These are phyloP conservation scores for Alloteropsis angusta DNA, from an alignment of 202 grass and related monocot species.

Conservation along the genomic window DNA sequence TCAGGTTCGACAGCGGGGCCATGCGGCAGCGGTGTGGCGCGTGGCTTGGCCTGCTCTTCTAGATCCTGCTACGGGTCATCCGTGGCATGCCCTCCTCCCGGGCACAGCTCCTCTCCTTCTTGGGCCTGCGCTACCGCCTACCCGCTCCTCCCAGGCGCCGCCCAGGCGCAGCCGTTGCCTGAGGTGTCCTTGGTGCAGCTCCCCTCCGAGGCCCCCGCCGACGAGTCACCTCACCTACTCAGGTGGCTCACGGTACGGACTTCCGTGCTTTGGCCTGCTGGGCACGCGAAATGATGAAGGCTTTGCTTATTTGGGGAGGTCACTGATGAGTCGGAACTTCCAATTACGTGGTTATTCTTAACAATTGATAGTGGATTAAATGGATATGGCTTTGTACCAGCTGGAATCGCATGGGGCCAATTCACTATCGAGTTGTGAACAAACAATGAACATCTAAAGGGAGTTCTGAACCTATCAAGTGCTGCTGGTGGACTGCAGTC, in stretches of 20 bases:
- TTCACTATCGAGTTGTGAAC: conserved; percentile 26
- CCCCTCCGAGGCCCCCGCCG: conserved; percentile 27
- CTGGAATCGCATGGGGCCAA: background rate
- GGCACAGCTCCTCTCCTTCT: conserved; percentile 32
- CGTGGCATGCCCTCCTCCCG: conserved; percentile 37
- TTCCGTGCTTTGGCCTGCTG: background rate
- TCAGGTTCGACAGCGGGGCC: conserved; percentile 21
- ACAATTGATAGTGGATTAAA: background rate
- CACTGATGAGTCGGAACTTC: background rate
- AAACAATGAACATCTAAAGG: conserved; percentile 27
- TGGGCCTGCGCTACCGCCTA: conserved; percentile 26
- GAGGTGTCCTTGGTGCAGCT: conserved; percentile 55
- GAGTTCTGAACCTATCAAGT: conserved; percentile 31
- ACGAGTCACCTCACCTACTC: conserved; percentile 13
- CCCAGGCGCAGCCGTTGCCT: background rate
- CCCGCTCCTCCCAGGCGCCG: conserved; percentile 26
- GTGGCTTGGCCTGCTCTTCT: conserved; percentile 55
- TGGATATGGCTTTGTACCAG: background rate
- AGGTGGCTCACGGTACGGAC: conserved; percentile 50
- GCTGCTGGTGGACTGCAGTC: conserved; percentile 12
- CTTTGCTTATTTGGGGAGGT: background rate
- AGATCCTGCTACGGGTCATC: conserved; percentile 46
- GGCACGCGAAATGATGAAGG: background rate
- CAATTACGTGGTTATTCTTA: background rate
- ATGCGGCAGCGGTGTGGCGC: conserved; percentile 36